A percentile compares a stretch with the other conserved stretches of the same genome.
Conservation (phyloP, 176 grass and related monocot species). For the Carex littledalei region DNA sequence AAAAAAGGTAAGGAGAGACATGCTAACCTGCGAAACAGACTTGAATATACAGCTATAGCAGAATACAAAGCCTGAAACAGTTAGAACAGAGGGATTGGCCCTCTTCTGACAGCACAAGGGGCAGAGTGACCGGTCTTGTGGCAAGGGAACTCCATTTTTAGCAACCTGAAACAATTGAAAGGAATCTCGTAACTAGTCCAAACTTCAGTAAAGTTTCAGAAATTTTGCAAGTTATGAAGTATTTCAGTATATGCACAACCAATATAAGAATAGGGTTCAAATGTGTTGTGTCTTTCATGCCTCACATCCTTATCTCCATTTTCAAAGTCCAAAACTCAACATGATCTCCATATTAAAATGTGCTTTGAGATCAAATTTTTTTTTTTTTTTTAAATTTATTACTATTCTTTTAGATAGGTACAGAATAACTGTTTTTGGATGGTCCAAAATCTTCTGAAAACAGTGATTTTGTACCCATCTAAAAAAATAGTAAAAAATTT, state of each 20-base stretch:
- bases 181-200: neutral
- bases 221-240: neutral
- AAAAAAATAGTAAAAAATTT: too few species aligned
- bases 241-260: neutral
- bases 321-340: too few species aligned
- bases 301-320: too few species aligned
- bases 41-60: constrained; percentile 98
- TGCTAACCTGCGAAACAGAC: constrained; percentile 72
- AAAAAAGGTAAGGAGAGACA: constrained; percentile 1
- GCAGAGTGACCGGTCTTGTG: constrained; percentile 51
- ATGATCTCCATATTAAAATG: too few species aligned
- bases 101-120: constrained; percentile 86
- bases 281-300: too few species aligned
- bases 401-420: too few species aligned
- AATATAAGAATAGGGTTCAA: neutral
- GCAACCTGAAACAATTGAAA: constrained; percentile 49
- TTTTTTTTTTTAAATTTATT: too few species aligned
- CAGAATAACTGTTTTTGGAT: too few species aligned
- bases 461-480: too few species aligned
- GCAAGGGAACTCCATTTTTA: constrained; percentile 76
- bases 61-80: constrained; percentile 98
- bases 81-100: constrained; percentile 77
- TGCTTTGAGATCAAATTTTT: too few species aligned
- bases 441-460: too few species aligned
- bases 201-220: neutral